Evolutionary conservation across 2,329 filamentous ascomycete species (phyloP).

Genomic region (Pyrenophora tritici-repentis): DNA sequence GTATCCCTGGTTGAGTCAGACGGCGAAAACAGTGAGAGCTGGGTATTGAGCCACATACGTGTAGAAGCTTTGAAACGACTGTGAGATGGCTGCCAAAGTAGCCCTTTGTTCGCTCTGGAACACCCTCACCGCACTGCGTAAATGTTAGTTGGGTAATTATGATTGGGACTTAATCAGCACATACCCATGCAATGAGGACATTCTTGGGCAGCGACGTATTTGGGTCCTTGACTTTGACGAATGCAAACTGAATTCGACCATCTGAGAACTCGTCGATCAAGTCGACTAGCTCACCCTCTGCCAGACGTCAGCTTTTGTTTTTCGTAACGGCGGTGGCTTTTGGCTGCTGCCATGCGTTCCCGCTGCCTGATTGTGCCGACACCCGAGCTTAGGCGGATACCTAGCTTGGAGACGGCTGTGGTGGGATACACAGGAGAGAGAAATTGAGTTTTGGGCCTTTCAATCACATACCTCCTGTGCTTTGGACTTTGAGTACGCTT

Average conservation of each 20-base stretch:
- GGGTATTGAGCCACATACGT: slow-evolving; percentile 58
- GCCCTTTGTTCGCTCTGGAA: slow-evolving; percentile 97
- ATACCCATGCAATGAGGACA: slow-evolving; percentile 86
- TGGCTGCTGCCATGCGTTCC: not conserved
- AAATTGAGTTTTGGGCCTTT: slow-evolving; percentile 7
- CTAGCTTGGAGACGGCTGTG: not conserved
- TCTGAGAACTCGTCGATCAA: slow-evolving; percentile 96
- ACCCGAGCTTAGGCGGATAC: slow-evolving; percentile 21
- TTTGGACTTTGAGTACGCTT: slow-evolving; percentile 92
- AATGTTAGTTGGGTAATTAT: slow-evolving; percentile 14
- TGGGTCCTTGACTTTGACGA: slow-evolving; percentile 93
- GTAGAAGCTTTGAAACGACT: slow-evolving; percentile 87
- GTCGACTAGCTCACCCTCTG: slow-evolving; percentile 88
- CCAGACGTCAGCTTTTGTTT: slow-evolving; percentile 29
- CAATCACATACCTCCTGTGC: slow-evolving; percentile 72
- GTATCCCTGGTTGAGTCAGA: slow-evolving; percentile 66
- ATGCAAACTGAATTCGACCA: slow-evolving; percentile 94
- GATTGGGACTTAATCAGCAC: slow-evolving; percentile 17
- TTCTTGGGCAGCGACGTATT: slow-evolving; percentile 89
- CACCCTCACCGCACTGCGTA: slow-evolving; percentile 82
- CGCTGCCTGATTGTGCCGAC: slow-evolving; percentile 7
- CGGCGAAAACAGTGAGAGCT: slow-evolving; percentile 15
- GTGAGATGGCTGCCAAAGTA: slow-evolving; percentile 96
- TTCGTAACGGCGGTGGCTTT: not conserved
- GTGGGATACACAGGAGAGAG: not conserved